These are phyloP conservation scores for Metschnikowia cerradonensis DNA, from an alignment of 805 yeast species.

Conservation along the genomic window DNA sequence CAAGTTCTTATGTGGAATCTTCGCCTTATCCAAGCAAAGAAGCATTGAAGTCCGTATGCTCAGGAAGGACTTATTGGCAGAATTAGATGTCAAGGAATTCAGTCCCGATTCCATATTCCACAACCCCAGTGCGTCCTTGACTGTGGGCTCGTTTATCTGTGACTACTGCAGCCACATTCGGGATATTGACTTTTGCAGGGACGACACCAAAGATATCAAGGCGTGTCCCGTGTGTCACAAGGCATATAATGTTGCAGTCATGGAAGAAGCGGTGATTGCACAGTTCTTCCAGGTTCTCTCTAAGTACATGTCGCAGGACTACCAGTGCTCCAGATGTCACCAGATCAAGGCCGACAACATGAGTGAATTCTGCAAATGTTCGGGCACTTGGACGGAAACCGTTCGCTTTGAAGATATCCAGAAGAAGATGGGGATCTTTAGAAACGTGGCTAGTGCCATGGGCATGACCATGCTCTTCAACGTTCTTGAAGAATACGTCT, in stretches of 20 bases:
- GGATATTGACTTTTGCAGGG: constrained; percentile 81
- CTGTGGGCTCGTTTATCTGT: constrained; percentile 68
- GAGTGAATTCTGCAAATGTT: constrained; percentile 76
- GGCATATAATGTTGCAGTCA: constrained; percentile 57
- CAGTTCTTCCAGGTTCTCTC: constrained; percentile 54
- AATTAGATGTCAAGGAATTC: constrained; percentile 83
- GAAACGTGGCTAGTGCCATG: constrained; percentile 56
- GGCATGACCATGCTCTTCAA: constrained; percentile 53
- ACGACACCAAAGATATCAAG: constrained; percentile 51
- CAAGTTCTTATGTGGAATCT: constrained; percentile 69
- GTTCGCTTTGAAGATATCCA: constrained; percentile 43
- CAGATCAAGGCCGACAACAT: constrained; percentile 63
- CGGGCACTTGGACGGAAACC: constrained; percentile 78
- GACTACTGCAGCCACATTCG: constrained; percentile 69
- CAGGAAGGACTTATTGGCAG: constrained; percentile 65
- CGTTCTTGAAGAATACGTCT: constrained; percentile 25
- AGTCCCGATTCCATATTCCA: constrained; percentile 66
- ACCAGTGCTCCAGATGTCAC: constrained; percentile 74
- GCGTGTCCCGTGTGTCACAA: constrained; percentile 63
- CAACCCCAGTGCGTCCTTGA: constrained; percentile 71
- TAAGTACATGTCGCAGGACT: constrained; percentile 73
- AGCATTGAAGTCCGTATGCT: constrained; percentile 70
- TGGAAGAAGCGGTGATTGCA: constrained; percentile 77
- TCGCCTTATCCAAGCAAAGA: constrained; percentile 60
- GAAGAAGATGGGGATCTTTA: constrained; percentile 45